Percentiles rank a stretch among this genome's conserved stretches.
These are phyloP conservation scores for Cryptococcus sp. DNA, from an alignment of 1,284 basidiomycete genomes.

Conservation along the genomic window DNA sequence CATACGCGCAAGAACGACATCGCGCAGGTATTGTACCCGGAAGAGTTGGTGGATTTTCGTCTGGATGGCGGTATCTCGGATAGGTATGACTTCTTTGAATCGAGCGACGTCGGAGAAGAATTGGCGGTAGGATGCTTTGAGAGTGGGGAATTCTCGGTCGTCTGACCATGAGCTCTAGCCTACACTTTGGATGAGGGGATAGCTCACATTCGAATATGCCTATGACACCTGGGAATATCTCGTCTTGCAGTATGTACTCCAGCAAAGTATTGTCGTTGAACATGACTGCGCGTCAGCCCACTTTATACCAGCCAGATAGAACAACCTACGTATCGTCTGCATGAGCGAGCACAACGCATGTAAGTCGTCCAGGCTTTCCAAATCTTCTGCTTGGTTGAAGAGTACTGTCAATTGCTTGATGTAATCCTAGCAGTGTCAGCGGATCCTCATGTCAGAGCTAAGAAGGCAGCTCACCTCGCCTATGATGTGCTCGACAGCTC, in stretches of 20 bases:
- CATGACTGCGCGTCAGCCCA: constrained; percentile 59
- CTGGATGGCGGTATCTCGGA: constrained; percentile 65
- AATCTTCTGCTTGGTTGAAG: constrained; percentile 81
- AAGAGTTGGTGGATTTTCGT: constrained; percentile 94
- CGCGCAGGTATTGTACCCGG: constrained; percentile 92
- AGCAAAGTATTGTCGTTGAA: constrained; percentile 93
- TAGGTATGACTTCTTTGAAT: constrained; percentile 80
- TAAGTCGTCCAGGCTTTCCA: constrained; percentile 80
- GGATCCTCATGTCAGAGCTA: background rate
- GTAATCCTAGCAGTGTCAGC: constrained; percentile 61
- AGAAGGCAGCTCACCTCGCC: constrained; percentile 24
- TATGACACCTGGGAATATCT: constrained; percentile 84
- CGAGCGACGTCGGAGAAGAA: constrained; percentile 75
- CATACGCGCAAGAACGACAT: constrained; percentile 90
- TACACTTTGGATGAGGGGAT: background rate
- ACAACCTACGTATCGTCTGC: constrained; percentile 81
- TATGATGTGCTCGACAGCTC: constrained; percentile 73
- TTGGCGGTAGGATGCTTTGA: constrained; percentile 94
- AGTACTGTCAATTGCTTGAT: constrained; percentile 79
- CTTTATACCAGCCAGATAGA: background rate
- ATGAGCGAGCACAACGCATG: constrained; percentile 87
- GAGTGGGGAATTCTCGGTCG: constrained; percentile 89
- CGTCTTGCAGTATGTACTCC: constrained; percentile 91
- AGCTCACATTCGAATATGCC: constrained; percentile 92
- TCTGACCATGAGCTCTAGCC: constrained; percentile 53